Evolutionary conservation across 2,329 filamentous ascomycete species (phyloP).

Genomic region (Botryosphaeria dothidea): DNA sequence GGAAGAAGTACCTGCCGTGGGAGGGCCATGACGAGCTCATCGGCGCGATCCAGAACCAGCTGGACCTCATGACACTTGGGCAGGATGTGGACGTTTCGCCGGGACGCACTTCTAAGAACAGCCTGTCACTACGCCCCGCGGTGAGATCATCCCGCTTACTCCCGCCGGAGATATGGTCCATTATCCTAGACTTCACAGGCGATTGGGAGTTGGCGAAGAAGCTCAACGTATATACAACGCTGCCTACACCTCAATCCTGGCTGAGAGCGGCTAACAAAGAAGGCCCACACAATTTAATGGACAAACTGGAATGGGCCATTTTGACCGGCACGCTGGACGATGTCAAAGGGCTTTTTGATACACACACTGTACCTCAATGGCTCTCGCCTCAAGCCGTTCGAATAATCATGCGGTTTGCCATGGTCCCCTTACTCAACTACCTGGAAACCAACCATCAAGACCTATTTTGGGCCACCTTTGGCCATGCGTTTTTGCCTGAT

Average conservation of each 20-base stretch:
- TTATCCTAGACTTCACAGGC: slow-evolving; percentile 78
- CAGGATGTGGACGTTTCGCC: slow-evolving; percentile 62
- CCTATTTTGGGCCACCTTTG: slow-evolving; percentile 84
- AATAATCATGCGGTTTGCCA: slow-evolving; percentile 87
- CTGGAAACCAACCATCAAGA: slow-evolving; percentile 67
- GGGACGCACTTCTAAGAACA: slow-evolving; percentile 32
- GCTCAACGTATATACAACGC: slow-evolving; percentile 75
- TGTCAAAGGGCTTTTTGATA: slow-evolving; percentile 71
- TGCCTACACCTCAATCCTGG: slow-evolving; percentile 75
- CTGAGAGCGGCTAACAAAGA: slow-evolving; percentile 62
- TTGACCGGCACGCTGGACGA: slow-evolving; percentile 69
- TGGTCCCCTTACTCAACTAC: slow-evolving; percentile 75
- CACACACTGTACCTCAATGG: slow-evolving; percentile 69
- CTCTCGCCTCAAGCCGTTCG: slow-evolving; percentile 82
- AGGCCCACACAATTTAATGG: slow-evolving; percentile 69
- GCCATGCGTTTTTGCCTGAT: slow-evolving; percentile 77
- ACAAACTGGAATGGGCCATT: slow-evolving; percentile 82
- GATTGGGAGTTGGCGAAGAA: slow-evolving; percentile 91
- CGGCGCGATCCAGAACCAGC: slow-evolving; percentile 73
- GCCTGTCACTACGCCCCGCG: neutral
- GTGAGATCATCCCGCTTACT: slow-evolving; percentile 44
- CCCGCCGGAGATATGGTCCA: slow-evolving; percentile 85
- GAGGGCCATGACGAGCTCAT: slow-evolving; percentile 67
- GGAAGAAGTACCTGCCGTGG: slow-evolving; percentile 54
- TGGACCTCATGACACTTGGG: slow-evolving; percentile 72